Base-by-base conservation (phyloP, 257 asterid species). In the Eustoma russellianum region DNA sequence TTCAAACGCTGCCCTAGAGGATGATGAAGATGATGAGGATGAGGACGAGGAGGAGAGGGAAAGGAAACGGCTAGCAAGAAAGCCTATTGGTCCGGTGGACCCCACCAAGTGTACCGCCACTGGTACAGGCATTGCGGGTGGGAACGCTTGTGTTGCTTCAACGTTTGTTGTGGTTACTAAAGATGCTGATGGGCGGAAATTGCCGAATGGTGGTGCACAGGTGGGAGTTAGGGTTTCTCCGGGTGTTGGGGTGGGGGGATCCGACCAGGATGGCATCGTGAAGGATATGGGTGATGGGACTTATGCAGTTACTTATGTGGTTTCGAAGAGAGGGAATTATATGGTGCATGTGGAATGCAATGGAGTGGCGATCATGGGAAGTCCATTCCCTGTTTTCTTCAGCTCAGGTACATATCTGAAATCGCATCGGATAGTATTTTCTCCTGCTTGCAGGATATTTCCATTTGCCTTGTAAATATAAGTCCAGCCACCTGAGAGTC, bases 361-460 rank as follows among this genome's bases (percentile, higher is more conserved):
- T 74, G 98, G 94, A 58, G 79, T 66, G 74, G 79, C 97, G 7
- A 88, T 92, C 10, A 82, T 82, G 95, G 98, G 98, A 17, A 92
- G 98, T 65, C 98, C 97, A 0, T 92, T 88, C 64, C 98, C 98
- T 14, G 98, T 92, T 43, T 92, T 92, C 80, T 92, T 92, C 68
- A 88, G 98, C 76, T 18, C 95, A 70, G 98, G 98, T 91, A 66
- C 30, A 46, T 45, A 3, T 17, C 12, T 8, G 17, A 10, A 17
- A 54, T 30, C 43, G 12, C 30, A 6, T 18, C 12, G 30, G 30
- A 24, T 24, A 24, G 30, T 24, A 24, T 2, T 4, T 24, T 24
- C 30, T 24, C 30, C 30, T 24, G 3, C 30, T 24, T 24, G 30
- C 30, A 24, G 30, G 30, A 2, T 4, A 2, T 24, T 4, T 24